Evolutionary conservation across 2,329 filamentous ascomycete species (phyloP).

Genomic region (Fusarium anthophilum): DNA sequence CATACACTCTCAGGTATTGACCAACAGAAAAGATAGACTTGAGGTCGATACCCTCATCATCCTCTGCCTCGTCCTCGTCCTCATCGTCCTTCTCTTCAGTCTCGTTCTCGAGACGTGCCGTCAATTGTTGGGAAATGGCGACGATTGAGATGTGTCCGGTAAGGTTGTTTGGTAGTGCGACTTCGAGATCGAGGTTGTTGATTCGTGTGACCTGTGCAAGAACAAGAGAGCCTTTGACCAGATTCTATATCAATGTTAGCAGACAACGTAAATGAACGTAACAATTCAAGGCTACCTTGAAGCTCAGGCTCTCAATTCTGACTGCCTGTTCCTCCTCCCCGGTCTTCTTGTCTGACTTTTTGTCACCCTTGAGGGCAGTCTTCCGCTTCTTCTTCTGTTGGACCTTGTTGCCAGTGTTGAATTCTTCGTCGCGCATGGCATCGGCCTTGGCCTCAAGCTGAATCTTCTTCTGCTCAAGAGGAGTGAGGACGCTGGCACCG

Average conservation of each 20-base stretch:
- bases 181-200: slow-evolving; percentile 78
- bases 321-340: slow-evolving; percentile 62
- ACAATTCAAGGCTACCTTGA: slow-evolving; percentile 71
- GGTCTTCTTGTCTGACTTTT: slow-evolving; percentile 58
- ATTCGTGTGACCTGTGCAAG: slow-evolving; percentile 88
- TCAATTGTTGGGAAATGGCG: slow-evolving; percentile 86
- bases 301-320: slow-evolving; percentile 87
- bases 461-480: slow-evolving; percentile 95
- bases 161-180: slow-evolving; percentile 92
- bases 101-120: slow-evolving; percentile 76
- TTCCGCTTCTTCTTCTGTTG: slow-evolving; percentile 66
- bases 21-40: slow-evolving; percentile 80
- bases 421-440: slow-evolving; percentile 86
- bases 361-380: slow-evolving; percentile 60
- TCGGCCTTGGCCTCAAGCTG: slow-evolving; percentile 92
- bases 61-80: slow-evolving; percentile 60
- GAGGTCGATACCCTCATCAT: slow-evolving; percentile 73
- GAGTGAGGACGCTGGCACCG: slow-evolving; percentile 88
- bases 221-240: slow-evolving; percentile 86
- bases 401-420: slow-evolving; percentile 58
- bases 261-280: slow-evolving; percentile 9
- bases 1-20: slow-evolving; percentile 87
- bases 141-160: slow-evolving; percentile 90
- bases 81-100: slow-evolving; percentile 63
- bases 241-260: slow-evolving; percentile 64